Base-by-base conservation (phyloP, 2,329 filamentous ascomycete genomes). In the Ceratocystis eucalypticola region DNA sequence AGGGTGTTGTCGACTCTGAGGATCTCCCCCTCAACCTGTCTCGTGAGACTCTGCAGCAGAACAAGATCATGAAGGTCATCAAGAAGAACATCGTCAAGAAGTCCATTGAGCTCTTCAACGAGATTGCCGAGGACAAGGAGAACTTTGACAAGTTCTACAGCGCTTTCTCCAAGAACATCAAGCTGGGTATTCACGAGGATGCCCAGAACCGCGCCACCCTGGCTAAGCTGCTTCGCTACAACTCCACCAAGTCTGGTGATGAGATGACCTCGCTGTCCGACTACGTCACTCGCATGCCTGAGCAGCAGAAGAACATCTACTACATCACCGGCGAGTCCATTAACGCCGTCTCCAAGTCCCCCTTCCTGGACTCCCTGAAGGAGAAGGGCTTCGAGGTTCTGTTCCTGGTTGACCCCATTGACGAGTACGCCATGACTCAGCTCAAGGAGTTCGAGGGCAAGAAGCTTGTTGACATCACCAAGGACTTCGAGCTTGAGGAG, bases 51-150 rank as follows among this genome's bases (percentile, higher is more conserved):
- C 91, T 99, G 63, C 94, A 99, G 83, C 94, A 97, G 85, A 99
- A 97, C 89, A 97, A 97, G 91, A 99, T 99, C 85, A 97, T 97
- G 94, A 97, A 97, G 89, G 94, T 97, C 79, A 97, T 97, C 86
- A 96, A 95, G 88, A 99, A 99, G 91, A 99, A 99, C 88, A 96
- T 99, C 71, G 92, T 99, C 85, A 99, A 97, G 92, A 99, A 99
- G 90, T 90, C 91, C 71, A 91, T 99, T 71, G 94, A 99, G 85
- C 91, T 99, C 78, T 99, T 99, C 88, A 86, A 87, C 75, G 94
- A 99, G 84, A 99, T 99, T 71, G 88, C 94, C 68, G 94, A 99
- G 85, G 94, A 99, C 82, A 96, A 96, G 81, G 94, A 99, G 87
- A 90, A 96, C 80, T 99, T 99, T 78, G 94, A 99, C 87, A 99